Percentiles rank a stretch among this genome's conserved stretches.
These are phyloP conservation scores for Eremomyces bilateralis DNA, from an alignment of 495 filamentous ascomycete genomes.

Conservation along the genomic window DNA sequence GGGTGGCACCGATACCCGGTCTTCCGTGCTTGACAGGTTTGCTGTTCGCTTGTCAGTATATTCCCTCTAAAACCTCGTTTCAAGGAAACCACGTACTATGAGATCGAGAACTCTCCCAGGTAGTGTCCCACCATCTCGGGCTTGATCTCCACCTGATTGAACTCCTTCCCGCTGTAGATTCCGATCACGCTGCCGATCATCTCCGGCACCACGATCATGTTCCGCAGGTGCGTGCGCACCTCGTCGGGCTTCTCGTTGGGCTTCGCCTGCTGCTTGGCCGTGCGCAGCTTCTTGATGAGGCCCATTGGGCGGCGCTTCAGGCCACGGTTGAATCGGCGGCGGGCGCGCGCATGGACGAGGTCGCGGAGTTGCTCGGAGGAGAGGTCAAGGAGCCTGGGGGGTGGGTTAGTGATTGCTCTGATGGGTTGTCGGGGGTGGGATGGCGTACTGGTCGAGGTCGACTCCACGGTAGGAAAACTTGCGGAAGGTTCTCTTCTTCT, in stretches of 20 bases:
- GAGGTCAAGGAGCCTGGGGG: conserved; percentile 78
- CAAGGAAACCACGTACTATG: conserved; percentile 53
- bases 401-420: not conserved
- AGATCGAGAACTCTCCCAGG: conserved; percentile 96
- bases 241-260: conserved; percentile 99
- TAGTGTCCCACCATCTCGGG: conserved; percentile 99
- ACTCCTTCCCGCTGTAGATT: conserved; percentile 99
- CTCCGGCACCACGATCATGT: conserved; percentile 99
- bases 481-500: conserved; percentile 98
- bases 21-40: conserved; percentile 99
- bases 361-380: conserved; percentile 95
- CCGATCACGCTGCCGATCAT: conserved; percentile 97
- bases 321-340: conserved; percentile 96
- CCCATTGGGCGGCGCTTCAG: conserved; percentile 99
- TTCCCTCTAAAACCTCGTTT: not conserved
- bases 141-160: conserved; percentile 99
- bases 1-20: conserved; percentile 99
- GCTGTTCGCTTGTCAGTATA: conserved; percentile 32
- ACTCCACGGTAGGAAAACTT: conserved; percentile 99
- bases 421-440: conserved; percentile 11
- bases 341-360: conserved; percentile 95
- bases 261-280: conserved; percentile 98
- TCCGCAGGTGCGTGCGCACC: conserved; percentile 95
- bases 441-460: conserved; percentile 89
- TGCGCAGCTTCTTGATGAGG: conserved; percentile 98